Conservation (phyloP, 2,329 filamentous ascomycete species). For the Periglandula ipomoeae region DNA sequence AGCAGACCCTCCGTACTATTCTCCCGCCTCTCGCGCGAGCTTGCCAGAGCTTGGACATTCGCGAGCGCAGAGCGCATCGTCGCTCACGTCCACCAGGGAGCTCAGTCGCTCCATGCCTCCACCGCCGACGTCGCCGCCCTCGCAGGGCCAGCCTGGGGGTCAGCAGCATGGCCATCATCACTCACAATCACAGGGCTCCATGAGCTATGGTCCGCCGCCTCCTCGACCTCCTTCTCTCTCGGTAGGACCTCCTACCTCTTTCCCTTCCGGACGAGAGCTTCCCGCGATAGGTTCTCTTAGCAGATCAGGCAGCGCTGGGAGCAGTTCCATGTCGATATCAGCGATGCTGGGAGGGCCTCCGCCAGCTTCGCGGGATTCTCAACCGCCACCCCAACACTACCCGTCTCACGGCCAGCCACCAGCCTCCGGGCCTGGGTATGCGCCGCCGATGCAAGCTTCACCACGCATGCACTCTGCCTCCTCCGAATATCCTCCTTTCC, state of each 20-base stretch:
- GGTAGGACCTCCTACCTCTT: constrained; percentile 34
- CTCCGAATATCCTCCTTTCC: constrained; percentile 52
- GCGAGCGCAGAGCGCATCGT: constrained; percentile 36
- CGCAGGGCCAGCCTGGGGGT: constrained; percentile 16
- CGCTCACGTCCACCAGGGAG: constrained; percentile 28
- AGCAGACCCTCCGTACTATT: constrained; percentile 31
- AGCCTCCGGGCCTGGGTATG: constrained; percentile 35
- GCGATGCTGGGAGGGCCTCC: constrained; percentile 48
- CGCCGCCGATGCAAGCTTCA: constrained; percentile 42
- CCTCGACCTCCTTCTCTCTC: constrained; percentile 34
- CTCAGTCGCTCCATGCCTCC: constrained; percentile 37
- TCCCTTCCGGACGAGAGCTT: constrained; percentile 41
- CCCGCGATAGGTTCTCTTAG: constrained; percentile 42
- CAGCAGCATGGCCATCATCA: constrained; percentile 19
- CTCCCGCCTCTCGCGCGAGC: constrained; percentile 21
- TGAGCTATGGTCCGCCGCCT: constrained; percentile 34
- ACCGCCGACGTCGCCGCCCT: constrained; percentile 34
- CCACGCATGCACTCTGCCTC: constrained; percentile 45
- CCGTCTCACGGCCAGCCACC: constrained; percentile 31
- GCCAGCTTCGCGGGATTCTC: constrained; percentile 32
- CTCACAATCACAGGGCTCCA: constrained; percentile 24
- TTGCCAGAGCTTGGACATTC: constrained; percentile 27
- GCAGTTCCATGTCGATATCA: constrained; percentile 53
- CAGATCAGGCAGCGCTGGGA: constrained; percentile 34
- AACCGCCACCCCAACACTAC: constrained; percentile 28